Base-by-base conservation (phyloP, 1,284 basidiomycete species). In the Anthracocystis setariae region DNA sequence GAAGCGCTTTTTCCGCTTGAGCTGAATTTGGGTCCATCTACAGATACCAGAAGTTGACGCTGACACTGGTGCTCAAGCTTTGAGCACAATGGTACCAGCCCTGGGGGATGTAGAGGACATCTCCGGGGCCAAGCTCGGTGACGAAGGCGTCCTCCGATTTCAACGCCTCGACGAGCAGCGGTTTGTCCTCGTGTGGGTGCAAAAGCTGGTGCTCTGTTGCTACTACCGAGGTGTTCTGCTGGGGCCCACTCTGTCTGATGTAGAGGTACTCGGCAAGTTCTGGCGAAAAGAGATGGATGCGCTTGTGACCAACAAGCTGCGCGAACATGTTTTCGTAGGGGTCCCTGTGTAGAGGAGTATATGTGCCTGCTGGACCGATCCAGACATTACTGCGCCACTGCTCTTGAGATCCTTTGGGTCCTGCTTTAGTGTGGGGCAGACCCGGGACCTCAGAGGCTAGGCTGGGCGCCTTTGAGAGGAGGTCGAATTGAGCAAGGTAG, bases 311-410 rank as follows among this genome's bases (percentile, higher is more conserved):
- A 23, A 76, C 69, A 27, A 76, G 63, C 39, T 74, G 74, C 8
- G 54, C 69, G 42, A 76, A 74, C 17, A 74, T 35, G 49, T 76
- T 76, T 46, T 75, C 62, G 49, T 75, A 73, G 8, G 73, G 73
- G 46, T 75, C 73, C 5, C 73, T 57, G 44, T 75, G 73, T 4
- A 75, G 25, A 12, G 74, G 74, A 3, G 74, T 76, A 49, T 61
- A 76, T 9, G 74, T 68, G 39, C 60, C 64, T 18, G 52, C 35
- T 15, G 72, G 72, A 3, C 74, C 74, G 33, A 76, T 72, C 74
- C 74, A 76, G 24, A 66, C 51, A 20, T 76, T 76, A 55, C 73
- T 63, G 8, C 74, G 51, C 72, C 72, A 76, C 45, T 76, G 72
- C 35, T 75, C 73, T 15, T 54, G 47, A 1, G 53, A 37, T 17